Base-by-base conservation (phyloP, 2,329 filamentous ascomycete genomes). In the Podosphaera fusca region DNA sequence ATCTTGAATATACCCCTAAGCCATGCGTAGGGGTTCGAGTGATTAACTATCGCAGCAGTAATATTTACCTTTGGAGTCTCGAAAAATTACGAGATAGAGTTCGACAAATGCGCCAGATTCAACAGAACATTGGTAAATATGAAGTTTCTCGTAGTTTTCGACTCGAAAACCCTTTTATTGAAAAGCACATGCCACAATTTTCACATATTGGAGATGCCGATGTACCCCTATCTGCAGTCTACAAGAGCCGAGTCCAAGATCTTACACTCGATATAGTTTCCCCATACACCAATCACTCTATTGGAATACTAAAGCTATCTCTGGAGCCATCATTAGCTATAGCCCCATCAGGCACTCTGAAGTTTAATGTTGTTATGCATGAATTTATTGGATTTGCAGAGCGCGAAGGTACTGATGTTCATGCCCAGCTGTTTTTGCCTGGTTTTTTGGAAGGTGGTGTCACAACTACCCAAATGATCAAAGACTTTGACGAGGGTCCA, bases 311-410 rank as follows among this genome's bases (percentile, higher is more conserved):
- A 62, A 86, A 88, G 65, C 73, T 98, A 42, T 90, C 90, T 0
- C 73, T 98, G 5, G 92, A 98, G 67, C 92, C 92, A 12, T 96
- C 90, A 0, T 90, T 87, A 53, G 89, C 90, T 1, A 83, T 94
- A 64, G 90, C 89, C 3, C 92, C 92, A 12, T 85, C 87, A 10
- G 92, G 86, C 58, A 95, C 87, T 2, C 73, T 96, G 58, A 98
- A 96, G 68, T 98, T 98, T 72, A 98, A 96, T 65, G 89, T 96
- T 4, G 89, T 96, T 36, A 95, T 98, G 87, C 89, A 94, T 66
- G 88, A 96, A 66, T 79, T 98, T 71, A 73, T 92, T 40, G 92
- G 92, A 0, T 98, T 98, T 63, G 85, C 92, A 0, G 92, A 98
- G 70, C 81, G 90, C 60, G 92, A 98, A 72, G 92, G 92, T 12